A percentile compares a stretch with the other conserved stretches of the same genome.
phyloP scores from a whole-genome alignment of 2,329 filamentous ascomycete genomes.

The Chalara sp. region DNA sequence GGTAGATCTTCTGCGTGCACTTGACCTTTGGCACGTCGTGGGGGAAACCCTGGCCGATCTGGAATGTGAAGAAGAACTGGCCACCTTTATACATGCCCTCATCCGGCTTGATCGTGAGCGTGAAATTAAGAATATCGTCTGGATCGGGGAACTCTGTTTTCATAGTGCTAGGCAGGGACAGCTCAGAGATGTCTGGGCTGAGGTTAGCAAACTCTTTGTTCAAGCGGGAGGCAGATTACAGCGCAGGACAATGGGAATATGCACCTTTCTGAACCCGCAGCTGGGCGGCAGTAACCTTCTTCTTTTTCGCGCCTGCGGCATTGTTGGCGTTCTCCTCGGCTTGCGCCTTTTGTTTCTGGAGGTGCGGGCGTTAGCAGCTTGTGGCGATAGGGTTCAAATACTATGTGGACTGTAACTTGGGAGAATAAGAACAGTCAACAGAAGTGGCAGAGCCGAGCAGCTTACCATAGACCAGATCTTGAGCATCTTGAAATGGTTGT shows the following conservation, averaged over 20 bases:
- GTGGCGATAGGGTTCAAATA: conserved; percentile 8
- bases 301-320: conserved; percentile 75
- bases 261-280: conserved; percentile 91
- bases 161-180: conserved; percentile 75
- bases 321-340: conserved; percentile 80
- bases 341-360: conserved; percentile 90
- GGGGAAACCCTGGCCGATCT: conserved; percentile 90
- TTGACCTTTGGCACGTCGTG: conserved; percentile 97
- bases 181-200: conserved; percentile 66
- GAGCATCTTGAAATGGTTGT: conserved; percentile 62
- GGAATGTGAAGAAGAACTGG: conserved; percentile 82
- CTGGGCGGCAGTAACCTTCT: conserved; percentile 96
- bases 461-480: conserved; percentile 99
- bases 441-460: conserved; percentile 1
- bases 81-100: conserved; percentile 86
- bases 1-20: conserved; percentile 97
- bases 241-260: conserved; percentile 8
- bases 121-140: conserved; percentile 81
- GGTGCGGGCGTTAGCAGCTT: conserved; percentile 2
- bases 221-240: not conserved
- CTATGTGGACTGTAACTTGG: not conserved
- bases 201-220: not conserved
- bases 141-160: conserved; percentile 73
- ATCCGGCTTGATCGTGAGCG: conserved; percentile 75
- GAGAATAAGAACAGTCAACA: not conserved